These are phyloP conservation scores for Amphirosellinia nigrospora DNA, from an alignment of 495 filamentous ascomycete genomes.

Conservation along the genomic window DNA sequence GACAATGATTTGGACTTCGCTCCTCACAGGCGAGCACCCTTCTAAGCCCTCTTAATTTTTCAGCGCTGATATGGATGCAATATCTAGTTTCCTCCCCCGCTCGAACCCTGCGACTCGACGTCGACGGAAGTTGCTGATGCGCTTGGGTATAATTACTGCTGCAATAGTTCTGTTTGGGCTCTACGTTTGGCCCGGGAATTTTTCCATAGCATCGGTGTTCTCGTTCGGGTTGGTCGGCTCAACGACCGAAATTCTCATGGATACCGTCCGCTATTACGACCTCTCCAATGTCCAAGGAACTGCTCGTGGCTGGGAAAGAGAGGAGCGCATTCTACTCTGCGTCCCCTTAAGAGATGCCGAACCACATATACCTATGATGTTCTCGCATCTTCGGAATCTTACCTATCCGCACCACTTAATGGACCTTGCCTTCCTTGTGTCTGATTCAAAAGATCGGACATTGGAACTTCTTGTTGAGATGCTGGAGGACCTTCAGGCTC, in stretches of 20 bases:
- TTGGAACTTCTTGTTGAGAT: slow-evolving; percentile 74
- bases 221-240: slow-evolving; percentile 75
- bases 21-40: slow-evolving; percentile 72
- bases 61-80: slow-evolving; percentile 18
- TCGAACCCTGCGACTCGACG: slow-evolving; percentile 74
- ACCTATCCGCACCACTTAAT: slow-evolving; percentile 97
- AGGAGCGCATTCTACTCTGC: slow-evolving; percentile 93
- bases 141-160: slow-evolving; percentile 59
- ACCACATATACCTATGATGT: slow-evolving; percentile 96
- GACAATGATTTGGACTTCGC: slow-evolving; percentile 77
- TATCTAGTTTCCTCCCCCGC: slow-evolving; percentile 82
- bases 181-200: slow-evolving; percentile 68
- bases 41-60: background rate
- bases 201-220: slow-evolving; percentile 70
- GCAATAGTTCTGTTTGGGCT: slow-evolving; percentile 64
- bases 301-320: slow-evolving; percentile 89
- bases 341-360: slow-evolving; percentile 94
- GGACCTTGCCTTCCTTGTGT: slow-evolving; percentile 95
- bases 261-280: slow-evolving; percentile 97
- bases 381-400: slow-evolving; percentile 91
- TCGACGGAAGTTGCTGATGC: slow-evolving; percentile 74
- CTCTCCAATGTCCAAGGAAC: slow-evolving; percentile 88
- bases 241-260: slow-evolving; percentile 75
- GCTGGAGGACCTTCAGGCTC: slow-evolving; percentile 80
- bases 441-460: slow-evolving; percentile 94